Conservation (phyloP, 192 early-diverging fungal genomes). For the Dispira simplex region DNA sequence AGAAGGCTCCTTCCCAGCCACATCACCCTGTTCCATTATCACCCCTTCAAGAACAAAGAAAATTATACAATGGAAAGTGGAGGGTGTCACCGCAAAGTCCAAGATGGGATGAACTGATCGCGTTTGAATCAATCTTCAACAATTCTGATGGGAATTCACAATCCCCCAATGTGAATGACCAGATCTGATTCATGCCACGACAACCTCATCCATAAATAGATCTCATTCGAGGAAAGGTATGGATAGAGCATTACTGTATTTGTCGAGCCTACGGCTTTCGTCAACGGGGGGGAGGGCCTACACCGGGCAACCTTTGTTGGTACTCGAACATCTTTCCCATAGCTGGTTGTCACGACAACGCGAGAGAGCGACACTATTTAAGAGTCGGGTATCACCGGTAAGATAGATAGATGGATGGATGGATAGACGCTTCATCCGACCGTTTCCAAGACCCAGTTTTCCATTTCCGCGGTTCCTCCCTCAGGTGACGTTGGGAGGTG, state of each 20-base stretch:
- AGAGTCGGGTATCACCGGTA: not conserved
- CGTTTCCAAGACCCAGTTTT: not conserved
- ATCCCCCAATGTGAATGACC: too few species aligned
- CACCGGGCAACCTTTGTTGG: not conserved
- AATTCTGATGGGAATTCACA: too few species aligned
- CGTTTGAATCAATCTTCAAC: too few species aligned
- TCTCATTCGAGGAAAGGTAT: not conserved
- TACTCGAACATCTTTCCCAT: not conserved
- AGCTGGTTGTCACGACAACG: not conserved
- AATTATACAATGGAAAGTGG: too few species aligned
- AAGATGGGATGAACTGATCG: too few species aligned
- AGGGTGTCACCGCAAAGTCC: too few species aligned
- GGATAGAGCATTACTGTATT: not conserved
- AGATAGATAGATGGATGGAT: conserved; percentile 8
- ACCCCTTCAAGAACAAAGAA: too few species aligned
- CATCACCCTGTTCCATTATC: too few species aligned
- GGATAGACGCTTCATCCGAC: not conserved
- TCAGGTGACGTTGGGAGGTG: not conserved
- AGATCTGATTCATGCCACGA: too few species aligned
- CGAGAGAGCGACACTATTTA: not conserved
- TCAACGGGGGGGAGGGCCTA: not conserved
- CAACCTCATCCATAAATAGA: too few species aligned
- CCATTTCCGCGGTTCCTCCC: not conserved
- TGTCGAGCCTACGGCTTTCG: not conserved
- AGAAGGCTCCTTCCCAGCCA: too few species aligned